These are phyloP conservation scores for Flaveria floridana DNA, from an alignment of 140 eudicot genomes.

Conservation along the genomic window DNA sequence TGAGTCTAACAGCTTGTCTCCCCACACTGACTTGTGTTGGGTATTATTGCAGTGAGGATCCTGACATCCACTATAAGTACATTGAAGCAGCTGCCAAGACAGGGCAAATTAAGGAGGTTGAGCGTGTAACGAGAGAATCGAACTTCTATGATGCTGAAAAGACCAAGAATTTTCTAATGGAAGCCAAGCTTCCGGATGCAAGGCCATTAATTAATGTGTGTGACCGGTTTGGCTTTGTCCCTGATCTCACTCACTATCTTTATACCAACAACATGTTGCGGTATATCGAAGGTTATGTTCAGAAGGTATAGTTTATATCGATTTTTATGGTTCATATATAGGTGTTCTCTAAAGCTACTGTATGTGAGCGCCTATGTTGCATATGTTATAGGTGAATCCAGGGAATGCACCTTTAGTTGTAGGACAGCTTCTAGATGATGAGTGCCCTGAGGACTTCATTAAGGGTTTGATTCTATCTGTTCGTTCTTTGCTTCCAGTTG, in stretches of 20 bases:
- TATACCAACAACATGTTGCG: slow-evolving; percentile 95
- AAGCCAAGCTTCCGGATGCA: slow-evolving; percentile 98
- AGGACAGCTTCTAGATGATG: slow-evolving; percentile 95
- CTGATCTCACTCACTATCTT: slow-evolving; percentile 92
- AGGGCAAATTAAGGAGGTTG: slow-evolving; percentile 95
- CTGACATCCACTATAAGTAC: slow-evolving; percentile 87
- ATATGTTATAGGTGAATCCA: slow-evolving; percentile 71
- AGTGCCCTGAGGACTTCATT: slow-evolving; percentile 97
- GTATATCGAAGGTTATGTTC: slow-evolving; percentile 97
- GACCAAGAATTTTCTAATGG: slow-evolving; percentile 89
- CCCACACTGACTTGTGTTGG: slow-evolving; percentile 18
- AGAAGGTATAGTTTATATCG: slow-evolving; percentile 54
- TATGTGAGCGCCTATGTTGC: slow-evolving; percentile 25
- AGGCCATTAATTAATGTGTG: slow-evolving; percentile 91
- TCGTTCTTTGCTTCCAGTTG: slow-evolving; percentile 96
- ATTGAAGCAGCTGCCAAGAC: slow-evolving; percentile 96
- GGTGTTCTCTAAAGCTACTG: not conserved
- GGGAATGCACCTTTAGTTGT: slow-evolving; percentile 99
- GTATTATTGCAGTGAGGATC: slow-evolving; percentile 67
- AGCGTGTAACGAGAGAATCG: slow-evolving; percentile 83
- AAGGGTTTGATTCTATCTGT: slow-evolving; percentile 92
- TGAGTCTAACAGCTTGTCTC: not conserved
- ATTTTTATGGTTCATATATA: slow-evolving; percentile 19
- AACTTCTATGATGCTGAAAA: slow-evolving; percentile 89
- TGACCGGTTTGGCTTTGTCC: slow-evolving; percentile 94